Evolutionary conservation across 768 basidiomycete species (phyloP), one percentile per base, ranked within the genome.

Genomic region (Leccinum olivaceopallidum): DNA sequence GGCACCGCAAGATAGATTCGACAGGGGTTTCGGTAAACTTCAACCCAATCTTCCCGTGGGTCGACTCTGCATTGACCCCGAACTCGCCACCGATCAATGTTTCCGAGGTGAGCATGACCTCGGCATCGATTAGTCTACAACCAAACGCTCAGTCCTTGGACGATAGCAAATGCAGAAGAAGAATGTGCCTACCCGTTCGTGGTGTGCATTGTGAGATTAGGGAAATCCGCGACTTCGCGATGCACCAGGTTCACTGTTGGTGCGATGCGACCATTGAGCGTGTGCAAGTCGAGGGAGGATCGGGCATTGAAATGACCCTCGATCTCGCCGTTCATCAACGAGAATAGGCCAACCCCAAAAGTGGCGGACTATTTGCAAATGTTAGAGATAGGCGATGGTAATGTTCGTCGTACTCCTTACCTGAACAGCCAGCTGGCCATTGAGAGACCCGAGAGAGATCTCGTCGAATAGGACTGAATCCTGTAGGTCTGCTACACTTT

Each of bases 271-370:
- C 71, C 74, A 62, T 85, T 84, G 22, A 75, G 63, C n/a, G 76
- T 77, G 18, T 47, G 28, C 26, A 82, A 60, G 10, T 42, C 52
- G 28, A 87, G 71, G 4, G 70, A 70, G 1, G 75, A 69, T 14
- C 71, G 66, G 4, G 73, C 70, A 28, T 75, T 75, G 69, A 78
- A 83, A 18, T 58, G 62, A 3, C 86, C 85, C 3, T 61, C 64
- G 36, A 88, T 83, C 8, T 63, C 66, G n/a, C 77, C 78, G 53
- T 83, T 85, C 6, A 75, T 63, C 2, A 81, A 81, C n/a, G 60
- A 55, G 55, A 81, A 65, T 12, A 50, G 32, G 6, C 69, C 75
- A 24, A 55, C 28, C 1, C 63, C 63, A 5, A 70, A 73, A n/a
- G 65, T 65, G 48, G 80, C 55, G 32, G 73, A 73, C 81, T 81